Evolutionary conservation across 768 basidiomycete genomes (phyloP), one percentile per base, ranked within the genome.

Genomic region (Serendipita indica): DNA sequence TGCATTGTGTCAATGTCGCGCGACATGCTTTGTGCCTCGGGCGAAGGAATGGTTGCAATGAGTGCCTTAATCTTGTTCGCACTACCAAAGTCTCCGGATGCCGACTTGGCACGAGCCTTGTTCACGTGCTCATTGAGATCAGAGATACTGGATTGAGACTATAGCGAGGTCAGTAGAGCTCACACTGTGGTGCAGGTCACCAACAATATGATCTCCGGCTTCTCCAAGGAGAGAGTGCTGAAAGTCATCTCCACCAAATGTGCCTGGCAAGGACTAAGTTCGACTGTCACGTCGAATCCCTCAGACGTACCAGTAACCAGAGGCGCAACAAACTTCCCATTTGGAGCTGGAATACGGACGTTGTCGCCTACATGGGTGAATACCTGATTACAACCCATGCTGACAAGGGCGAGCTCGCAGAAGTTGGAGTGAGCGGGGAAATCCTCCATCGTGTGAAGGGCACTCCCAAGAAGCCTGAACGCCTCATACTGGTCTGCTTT

Each of bases 391-490:
- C 91, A 73, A 0, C 92, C 93, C 72, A 90, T 72, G 0, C 76
- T 74, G 33, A 84, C 78, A 12, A 97, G 78, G 0, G 80, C 75
- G 7, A 94, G 74, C 69, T 96, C 91, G 73, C 86, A 89, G 67
- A 87, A 93, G 72, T 94, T 88, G 58, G 84, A 86, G 67, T 96
- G 92, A 0, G 91, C 89, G 2, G 88, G 72, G 67, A 87, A 92
- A 67, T 96, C 89, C 67, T 92, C 89, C 3, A 87, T 76, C 1
- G 84, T 87, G 62, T 88, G 86, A 7, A 87, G 72, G 49, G 75
- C 73, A 66, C 76, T 80, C 1, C 91, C 92, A 0, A 94, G 75
- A 4, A 92, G 77, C 34, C 89, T 72, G 67, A 83, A 94, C 0
- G 84, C 80, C 66, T 89, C 86, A 64, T 86, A 89, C 65, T 79